These are phyloP conservation scores for Protomyces arabidopsidicola DNA, from an alignment of 1,139 yeast genomes.

Conservation along the genomic window DNA sequence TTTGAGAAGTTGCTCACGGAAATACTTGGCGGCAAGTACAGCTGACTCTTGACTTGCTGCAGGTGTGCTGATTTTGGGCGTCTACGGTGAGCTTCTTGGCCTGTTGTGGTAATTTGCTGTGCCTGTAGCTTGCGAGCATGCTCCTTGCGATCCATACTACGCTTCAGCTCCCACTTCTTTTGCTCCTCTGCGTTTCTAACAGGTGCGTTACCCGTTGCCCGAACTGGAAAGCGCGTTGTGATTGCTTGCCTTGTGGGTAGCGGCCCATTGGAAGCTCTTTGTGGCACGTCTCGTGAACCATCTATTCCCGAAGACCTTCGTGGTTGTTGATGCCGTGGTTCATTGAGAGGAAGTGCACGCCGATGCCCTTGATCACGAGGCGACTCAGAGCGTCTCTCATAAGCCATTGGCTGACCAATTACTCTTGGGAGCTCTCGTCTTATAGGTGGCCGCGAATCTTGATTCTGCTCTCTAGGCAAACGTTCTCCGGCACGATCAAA, in stretches of 20 bases:
- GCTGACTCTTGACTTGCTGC: slow-evolving; percentile 19
- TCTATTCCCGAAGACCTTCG: not conserved
- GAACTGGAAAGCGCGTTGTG: not conserved
- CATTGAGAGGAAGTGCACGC: not conserved
- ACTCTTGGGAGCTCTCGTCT: not conserved
- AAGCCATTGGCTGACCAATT: not conserved
- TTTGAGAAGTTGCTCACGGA: slow-evolving; percentile 74
- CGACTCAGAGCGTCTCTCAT: not conserved
- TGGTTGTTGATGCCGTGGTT: no score
- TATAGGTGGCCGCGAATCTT: not conserved
- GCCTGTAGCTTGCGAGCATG: not conserved
- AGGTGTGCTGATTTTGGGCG: slow-evolving; percentile 13
- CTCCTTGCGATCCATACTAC: not conserved
- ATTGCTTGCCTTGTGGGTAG: not conserved
- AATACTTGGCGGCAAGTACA: slow-evolving; percentile 55
- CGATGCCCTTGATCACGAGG: not conserved
- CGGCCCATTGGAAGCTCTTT: not conserved
- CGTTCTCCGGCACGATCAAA: not conserved
- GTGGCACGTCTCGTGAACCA: not conserved
- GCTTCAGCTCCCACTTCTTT: slow-evolving; percentile 7
- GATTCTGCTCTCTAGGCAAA: not conserved
- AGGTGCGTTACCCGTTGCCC: not conserved
- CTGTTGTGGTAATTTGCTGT: not conserved
- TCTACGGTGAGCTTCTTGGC: not conserved
- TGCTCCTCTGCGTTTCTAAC: not conserved